Conservation (phyloP, 2,329 filamentous ascomycete species). For the Aspergillus ibericus region DNA sequence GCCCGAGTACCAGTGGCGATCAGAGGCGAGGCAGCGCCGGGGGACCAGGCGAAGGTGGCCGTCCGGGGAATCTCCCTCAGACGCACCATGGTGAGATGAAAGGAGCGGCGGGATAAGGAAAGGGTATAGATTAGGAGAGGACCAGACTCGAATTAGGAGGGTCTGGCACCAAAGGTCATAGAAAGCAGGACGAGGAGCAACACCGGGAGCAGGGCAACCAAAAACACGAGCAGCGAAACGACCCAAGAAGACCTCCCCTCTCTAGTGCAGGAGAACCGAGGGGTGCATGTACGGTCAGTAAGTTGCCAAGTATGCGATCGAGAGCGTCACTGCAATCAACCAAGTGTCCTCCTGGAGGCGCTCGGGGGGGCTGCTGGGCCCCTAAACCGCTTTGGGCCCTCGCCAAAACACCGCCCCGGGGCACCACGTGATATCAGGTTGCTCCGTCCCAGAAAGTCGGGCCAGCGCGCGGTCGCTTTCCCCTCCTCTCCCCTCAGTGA, state of each 20-base stretch:
- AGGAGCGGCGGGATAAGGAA: conserved; percentile 19
- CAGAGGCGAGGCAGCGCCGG: conserved; percentile 73
- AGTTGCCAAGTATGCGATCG: conserved; percentile 24
- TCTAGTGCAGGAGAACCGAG: conserved; percentile 30
- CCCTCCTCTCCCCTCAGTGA: not conserved
- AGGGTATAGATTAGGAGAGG: conserved; percentile 24
- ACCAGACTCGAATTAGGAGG: conserved; percentile 16
- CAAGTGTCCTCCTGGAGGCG: conserved; percentile 43
- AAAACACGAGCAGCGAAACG: conserved; percentile 7
- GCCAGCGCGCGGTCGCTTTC: not conserved
- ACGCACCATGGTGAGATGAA: conserved; percentile 72
- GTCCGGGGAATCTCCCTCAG: conserved; percentile 95
- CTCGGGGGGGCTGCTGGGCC: conserved; percentile 25
- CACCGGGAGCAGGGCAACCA: not conserved
- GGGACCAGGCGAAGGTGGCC: conserved; percentile 95
- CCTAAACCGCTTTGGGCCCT: conserved; percentile 32
- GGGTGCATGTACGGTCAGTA: conserved; percentile 21
- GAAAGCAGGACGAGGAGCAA: conserved; percentile 12
- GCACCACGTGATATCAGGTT: conserved; percentile 36
- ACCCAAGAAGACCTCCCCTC: conserved; percentile 27
- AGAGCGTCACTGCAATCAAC: conserved; percentile 30
- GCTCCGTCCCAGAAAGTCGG: conserved; percentile 16
- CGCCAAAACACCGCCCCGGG: conserved; percentile 33
- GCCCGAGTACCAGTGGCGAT: conserved; percentile 92
- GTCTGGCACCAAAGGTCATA: conserved; percentile 19